These are phyloP conservation scores for Hydnum rufescens DNA, from an alignment of 768 basidiomycete species.

Conservation along the genomic window DNA sequence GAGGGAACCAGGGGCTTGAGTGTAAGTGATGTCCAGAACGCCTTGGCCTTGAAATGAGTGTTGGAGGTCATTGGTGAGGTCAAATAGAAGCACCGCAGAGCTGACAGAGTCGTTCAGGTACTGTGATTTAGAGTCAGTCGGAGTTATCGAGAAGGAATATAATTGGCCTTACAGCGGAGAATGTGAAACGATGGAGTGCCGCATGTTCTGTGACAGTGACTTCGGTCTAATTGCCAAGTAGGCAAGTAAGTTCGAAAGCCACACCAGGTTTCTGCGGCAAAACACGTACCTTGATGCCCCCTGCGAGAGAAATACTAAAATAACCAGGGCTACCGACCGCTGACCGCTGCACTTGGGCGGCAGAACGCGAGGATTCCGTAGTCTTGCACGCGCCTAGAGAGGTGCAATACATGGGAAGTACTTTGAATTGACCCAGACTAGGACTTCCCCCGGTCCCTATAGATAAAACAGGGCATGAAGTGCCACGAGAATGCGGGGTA, in stretches of 20 bases:
- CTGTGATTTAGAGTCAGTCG: neutral
- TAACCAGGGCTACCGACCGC: neutral
- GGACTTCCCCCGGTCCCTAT: slow-evolving; percentile 18
- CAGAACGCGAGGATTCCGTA: slow-evolving; percentile 31
- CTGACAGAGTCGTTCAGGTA: slow-evolving; percentile 15
- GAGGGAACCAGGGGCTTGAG: slow-evolving; percentile 27
- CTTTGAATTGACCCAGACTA: neutral
- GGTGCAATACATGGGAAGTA: neutral
- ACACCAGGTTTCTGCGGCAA: no score
- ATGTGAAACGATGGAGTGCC: slow-evolving; percentile 39
- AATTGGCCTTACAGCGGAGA: slow-evolving; percentile 20
- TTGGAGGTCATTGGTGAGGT: slow-evolving; percentile 43
- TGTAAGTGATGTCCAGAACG: slow-evolving; percentile 16
- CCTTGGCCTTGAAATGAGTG: slow-evolving; percentile 29
- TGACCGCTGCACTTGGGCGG: slow-evolving; percentile 12
- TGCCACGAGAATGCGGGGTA: no score
- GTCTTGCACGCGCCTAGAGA: slow-evolving; percentile 14
- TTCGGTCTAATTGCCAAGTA: slow-evolving; percentile 33
- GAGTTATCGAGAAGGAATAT: neutral
- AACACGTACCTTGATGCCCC: slow-evolving; percentile 28
- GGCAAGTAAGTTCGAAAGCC: no score
- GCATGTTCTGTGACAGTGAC: slow-evolving; percentile 39
- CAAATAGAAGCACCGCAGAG: slow-evolving; percentile 34
- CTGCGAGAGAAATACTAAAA: neutral
- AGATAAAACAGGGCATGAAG: slow-evolving; percentile 23